Percentiles rank a stretch among this genome's conserved stretches.
Evolutionary conservation across 495 filamentous ascomycete genomes (phyloP).

Genomic region (Trichocladium antarcticum): DNA sequence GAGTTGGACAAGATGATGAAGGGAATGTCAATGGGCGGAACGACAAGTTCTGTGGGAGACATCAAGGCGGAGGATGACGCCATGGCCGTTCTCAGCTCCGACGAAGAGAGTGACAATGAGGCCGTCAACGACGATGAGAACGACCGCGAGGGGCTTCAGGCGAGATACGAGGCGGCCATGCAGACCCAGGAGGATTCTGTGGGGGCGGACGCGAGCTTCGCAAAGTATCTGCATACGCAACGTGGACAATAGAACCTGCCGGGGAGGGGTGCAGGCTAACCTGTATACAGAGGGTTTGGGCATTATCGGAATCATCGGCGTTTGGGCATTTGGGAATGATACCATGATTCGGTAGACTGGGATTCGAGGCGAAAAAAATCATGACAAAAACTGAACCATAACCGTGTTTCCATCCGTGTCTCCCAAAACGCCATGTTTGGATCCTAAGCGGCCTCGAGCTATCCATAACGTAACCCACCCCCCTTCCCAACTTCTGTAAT

Average conservation of each 20-base stretch:
- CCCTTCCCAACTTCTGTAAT: not conserved
- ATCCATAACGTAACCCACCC: too few species aligned
- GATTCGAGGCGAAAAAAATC: not conserved
- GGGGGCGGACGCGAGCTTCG: conserved; percentile 48
- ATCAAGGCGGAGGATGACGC: conserved; percentile 51
- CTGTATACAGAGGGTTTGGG: not conserved
- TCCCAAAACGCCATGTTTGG: conserved; percentile 10
- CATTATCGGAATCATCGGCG: conserved; percentile 16
- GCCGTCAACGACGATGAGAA: conserved; percentile 41
- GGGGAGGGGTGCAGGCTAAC: not conserved
- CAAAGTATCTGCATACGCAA: conserved; percentile 43
- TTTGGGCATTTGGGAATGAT: conserved; percentile 27
- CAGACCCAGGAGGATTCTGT: conserved; percentile 36
- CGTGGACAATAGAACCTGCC: conserved; percentile 1
- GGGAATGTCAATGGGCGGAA: conserved; percentile 64
- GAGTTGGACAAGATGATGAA: conserved; percentile 89
- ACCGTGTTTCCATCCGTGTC: not conserved
- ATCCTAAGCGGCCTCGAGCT: not conserved
- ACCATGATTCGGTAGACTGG: conserved; percentile 26
- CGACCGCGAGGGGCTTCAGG: conserved; percentile 49
- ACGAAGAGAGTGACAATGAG: conserved; percentile 38
- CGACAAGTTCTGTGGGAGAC: conserved; percentile 24
- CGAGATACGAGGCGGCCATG: conserved; percentile 50
- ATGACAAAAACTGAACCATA: not conserved
- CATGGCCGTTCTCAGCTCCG: conserved; percentile 34